Base-by-base conservation (phyloP, 345 rosid species). In the Aquilaria sinensis region DNA sequence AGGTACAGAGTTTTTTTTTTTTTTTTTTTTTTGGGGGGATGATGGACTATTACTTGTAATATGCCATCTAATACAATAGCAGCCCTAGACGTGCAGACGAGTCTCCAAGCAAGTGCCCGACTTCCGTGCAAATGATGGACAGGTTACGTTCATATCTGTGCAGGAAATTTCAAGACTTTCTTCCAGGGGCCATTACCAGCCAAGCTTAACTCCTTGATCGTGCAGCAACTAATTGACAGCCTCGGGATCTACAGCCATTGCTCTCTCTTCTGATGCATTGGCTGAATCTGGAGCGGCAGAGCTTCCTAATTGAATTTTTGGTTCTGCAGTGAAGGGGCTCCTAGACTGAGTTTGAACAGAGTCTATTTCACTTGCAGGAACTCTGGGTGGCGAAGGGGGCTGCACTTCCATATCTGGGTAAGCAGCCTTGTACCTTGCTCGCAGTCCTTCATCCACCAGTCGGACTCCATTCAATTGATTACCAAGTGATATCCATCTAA, bases 401-500 rank as follows among this genome's bases (percentile, higher is more conserved):
- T 90, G 96, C 62, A 94, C 97, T 64, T 67, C 84, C 2, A 88
- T 71, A 6, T 88, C 96, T 0, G 97, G 95, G 67, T 88, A 94
- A 47, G 97, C 92, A 58, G 99, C 99, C 74, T 85, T 94, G 66
- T 86, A 94, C 68, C 97, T 83, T 62, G 96, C 99, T 51, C 96
- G 77, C 51, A 94, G 81, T 48, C 97, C 96, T 67, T 94, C 99
- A 65, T 90, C 96, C 33, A 94, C 93, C 58, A 94, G 72, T 67
- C 97, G 74, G 16, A 84, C 97, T 3, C 96, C 99, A 2, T 74
- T 81, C 73, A 94, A 80, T 73, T 94, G 99, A 75, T 90, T 94
- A 51, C 99, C 99, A 5, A 90, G 86, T 46, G 97, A 91, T 73
- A 94, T 79, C 99, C 99, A 94, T 77, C 97, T 90, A 75, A 60